Evolutionary conservation across 139 green algal species (phyloP).

Genomic region (Chlamydomonas urium): DNA sequence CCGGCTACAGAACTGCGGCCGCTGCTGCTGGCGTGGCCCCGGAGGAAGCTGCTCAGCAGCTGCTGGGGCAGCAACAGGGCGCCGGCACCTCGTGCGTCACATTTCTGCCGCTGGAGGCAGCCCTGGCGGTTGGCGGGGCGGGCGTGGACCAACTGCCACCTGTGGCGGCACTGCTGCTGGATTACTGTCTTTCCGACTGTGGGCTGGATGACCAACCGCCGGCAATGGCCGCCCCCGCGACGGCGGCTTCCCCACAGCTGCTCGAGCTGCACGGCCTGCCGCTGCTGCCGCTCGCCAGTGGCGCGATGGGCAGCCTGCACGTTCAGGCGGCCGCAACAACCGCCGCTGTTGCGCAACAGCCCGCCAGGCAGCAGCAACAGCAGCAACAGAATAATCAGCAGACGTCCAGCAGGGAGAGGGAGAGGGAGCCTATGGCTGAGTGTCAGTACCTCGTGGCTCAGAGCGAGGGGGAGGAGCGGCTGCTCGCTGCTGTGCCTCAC

Average conservation of each 20-base stretch:
- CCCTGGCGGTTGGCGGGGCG: background rate
- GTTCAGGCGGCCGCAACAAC: background rate
- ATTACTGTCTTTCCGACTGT: conserved; percentile 58
- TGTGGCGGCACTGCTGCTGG: conserved; percentile 35
- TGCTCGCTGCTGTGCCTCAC: conserved; percentile 22
- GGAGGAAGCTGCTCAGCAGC: too few species aligned
- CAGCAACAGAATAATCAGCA: background rate
- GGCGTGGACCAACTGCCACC: too few species aligned
- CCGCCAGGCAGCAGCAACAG: too few species aligned
- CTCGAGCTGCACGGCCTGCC: conserved; percentile 51
- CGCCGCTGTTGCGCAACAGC: background rate
- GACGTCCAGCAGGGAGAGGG: background rate
- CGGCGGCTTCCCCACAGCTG: conserved; percentile 4
- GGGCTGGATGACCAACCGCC: background rate
- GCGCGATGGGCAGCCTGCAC: conserved; percentile 25
- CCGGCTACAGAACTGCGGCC: too few species aligned
- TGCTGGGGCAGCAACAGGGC: background rate
- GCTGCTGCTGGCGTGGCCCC: too few species aligned
- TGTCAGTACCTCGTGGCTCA: too few species aligned
- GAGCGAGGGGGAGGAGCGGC: conserved; percentile 27
- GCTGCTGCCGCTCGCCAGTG: conserved; percentile 51
- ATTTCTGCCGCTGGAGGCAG: background rate
- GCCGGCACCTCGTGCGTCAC: background rate
- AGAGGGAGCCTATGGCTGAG: too few species aligned
- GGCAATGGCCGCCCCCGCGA: background rate